A percentile compares a stretch with the other conserved stretches of the same genome.
Conservation (phyloP, 2,329 filamentous ascomycete genomes). For the Keithomyces neogunnii region DNA sequence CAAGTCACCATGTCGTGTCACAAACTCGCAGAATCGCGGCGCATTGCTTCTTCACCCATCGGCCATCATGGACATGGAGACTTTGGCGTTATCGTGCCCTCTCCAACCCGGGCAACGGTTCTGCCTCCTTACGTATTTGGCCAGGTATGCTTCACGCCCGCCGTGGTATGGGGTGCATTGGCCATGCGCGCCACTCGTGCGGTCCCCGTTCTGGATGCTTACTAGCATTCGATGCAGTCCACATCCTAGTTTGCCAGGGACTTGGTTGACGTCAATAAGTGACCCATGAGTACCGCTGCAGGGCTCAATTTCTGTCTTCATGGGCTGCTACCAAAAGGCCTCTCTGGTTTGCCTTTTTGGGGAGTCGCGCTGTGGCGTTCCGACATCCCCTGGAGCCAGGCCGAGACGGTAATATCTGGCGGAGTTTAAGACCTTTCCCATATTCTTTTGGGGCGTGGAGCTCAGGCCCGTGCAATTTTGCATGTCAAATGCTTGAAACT, state of each 20-base stretch:
- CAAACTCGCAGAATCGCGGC: not conserved
- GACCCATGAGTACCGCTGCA: not conserved
- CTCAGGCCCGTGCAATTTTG: not conserved
- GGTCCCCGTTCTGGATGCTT: not conserved
- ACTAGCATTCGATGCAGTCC: not conserved
- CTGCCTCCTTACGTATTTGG: not conserved
- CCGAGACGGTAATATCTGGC: not conserved
- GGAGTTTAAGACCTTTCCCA: too few species aligned
- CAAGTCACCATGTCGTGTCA: not conserved
- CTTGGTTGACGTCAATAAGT: slow-evolving; percentile 4
- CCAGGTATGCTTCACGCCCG: not conserved
- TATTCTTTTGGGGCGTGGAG: too few species aligned
- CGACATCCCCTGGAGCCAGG: not conserved
- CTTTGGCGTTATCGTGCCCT: not conserved
- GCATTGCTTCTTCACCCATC: too few species aligned
- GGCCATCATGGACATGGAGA: too few species aligned
- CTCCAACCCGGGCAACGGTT: not conserved
- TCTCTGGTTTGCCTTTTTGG: too few species aligned
- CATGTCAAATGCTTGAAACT: not conserved
- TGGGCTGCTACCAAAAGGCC: not conserved
- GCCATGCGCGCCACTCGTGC: not conserved
- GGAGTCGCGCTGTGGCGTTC: too few species aligned
- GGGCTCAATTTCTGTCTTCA: not conserved
- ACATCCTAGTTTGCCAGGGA: not conserved
- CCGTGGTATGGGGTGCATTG: slow-evolving; percentile 1